These are phyloP conservation scores for Catenaria anguillulae DNA, from an alignment of 371 early-diverging fungal species.

Conservation along the genomic window DNA sequence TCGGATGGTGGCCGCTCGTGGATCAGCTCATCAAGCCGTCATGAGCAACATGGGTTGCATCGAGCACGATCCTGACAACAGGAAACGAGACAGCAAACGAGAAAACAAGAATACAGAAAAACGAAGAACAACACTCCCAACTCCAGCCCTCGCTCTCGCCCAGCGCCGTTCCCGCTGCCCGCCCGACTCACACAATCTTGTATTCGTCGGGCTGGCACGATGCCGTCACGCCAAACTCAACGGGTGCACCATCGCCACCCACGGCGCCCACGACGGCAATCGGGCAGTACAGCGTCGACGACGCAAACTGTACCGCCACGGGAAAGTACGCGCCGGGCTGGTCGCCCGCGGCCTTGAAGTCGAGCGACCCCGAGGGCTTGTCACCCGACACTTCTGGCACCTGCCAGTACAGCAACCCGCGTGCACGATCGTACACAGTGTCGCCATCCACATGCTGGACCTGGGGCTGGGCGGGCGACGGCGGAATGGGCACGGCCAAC, in stretches of 20 bases:
- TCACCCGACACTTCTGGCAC: conserved; percentile 59
- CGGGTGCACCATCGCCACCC: neutral
- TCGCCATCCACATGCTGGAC: conserved; percentile 66
- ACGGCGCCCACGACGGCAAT: conserved; percentile 1
- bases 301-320: conserved; percentile 37
- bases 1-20: too few species aligned
- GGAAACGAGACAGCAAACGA: too few species aligned
- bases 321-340: conserved; percentile 81
- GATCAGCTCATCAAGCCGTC: too few species aligned
- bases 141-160: too few species aligned
- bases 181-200: neutral
- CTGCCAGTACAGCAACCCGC: conserved; percentile 67
- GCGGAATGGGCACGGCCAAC: conserved; percentile 76
- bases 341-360: conserved; percentile 66
- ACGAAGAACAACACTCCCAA: too few species aligned
- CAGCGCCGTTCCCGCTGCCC: too few species aligned
- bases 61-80: too few species aligned
- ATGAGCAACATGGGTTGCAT: too few species aligned
- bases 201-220: conserved; percentile 1
- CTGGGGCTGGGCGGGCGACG: conserved; percentile 18
- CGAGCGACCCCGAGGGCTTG: conserved; percentile 62
- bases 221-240: neutral
- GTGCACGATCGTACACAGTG: conserved; percentile 54
- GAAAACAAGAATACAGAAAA: too few species aligned
- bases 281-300: neutral